These are phyloP conservation scores for Pseudogymnoascus sp. DNA, from an alignment of 2,329 filamentous ascomycete genomes.

Conservation along the genomic window DNA sequence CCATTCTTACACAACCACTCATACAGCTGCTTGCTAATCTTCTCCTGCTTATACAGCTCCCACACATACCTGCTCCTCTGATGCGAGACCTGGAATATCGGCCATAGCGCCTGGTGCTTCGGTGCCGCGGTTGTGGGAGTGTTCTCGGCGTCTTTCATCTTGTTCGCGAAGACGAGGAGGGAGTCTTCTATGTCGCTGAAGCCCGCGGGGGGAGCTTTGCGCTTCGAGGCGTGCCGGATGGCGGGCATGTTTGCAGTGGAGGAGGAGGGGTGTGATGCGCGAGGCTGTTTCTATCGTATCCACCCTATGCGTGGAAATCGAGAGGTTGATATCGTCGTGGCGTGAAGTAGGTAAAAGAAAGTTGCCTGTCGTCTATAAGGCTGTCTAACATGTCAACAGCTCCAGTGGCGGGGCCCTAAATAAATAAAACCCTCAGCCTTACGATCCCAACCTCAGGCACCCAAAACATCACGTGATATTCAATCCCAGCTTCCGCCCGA, in stretches of 20 bases:
- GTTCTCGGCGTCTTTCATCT: slow-evolving; percentile 94
- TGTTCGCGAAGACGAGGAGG: slow-evolving; percentile 76
- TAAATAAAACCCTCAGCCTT: slow-evolving; percentile 6
- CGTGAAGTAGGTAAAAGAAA: neutral
- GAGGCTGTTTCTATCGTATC: neutral
- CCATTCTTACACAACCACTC: slow-evolving; percentile 95
- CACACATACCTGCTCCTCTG: slow-evolving; percentile 90
- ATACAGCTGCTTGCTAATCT: slow-evolving; percentile 85
- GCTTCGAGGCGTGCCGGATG: slow-evolving; percentile 65
- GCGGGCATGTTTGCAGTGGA: slow-evolving; percentile 54
- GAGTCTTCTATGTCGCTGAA: slow-evolving; percentile 86
- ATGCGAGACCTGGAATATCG: slow-evolving; percentile 94
- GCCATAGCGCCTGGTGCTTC: slow-evolving; percentile 90
- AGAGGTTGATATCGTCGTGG: neutral
- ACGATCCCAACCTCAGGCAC: neutral
- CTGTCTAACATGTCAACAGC: neutral
- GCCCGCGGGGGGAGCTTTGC: slow-evolving; percentile 76
- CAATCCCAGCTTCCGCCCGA: slow-evolving; percentile 3
- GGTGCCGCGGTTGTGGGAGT: slow-evolving; percentile 70
- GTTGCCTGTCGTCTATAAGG: slow-evolving; percentile 2
- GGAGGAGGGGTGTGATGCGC: neutral
- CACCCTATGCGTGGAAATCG: neutral
- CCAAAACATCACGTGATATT: neutral
- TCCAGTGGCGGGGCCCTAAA: slow-evolving; percentile 4
- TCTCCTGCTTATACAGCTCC: slow-evolving; percentile 94